Percentiles rank a stretch among this genome's conserved stretches.
Evolutionary conservation across 2,329 filamentous ascomycete genomes (phyloP).

Genomic region (Talaromyces sp.): DNA sequence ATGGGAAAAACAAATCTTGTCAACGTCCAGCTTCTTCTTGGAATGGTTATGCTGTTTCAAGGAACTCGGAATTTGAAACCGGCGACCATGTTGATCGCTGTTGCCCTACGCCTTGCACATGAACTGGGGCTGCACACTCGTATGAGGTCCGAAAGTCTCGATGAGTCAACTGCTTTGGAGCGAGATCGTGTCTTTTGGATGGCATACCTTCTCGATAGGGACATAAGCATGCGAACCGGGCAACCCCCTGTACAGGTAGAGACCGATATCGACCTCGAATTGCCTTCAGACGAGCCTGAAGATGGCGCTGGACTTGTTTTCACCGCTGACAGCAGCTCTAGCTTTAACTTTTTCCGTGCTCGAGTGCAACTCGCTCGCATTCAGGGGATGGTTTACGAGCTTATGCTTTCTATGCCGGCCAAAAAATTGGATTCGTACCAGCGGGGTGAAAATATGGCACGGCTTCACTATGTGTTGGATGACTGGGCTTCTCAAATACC

Average conservation of each 20-base stretch:
- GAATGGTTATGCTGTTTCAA: background rate
- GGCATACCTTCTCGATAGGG: background rate
- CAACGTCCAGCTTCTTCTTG: background rate
- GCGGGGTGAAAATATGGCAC: too few species aligned
- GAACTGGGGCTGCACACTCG: background rate
- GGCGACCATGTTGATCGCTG: background rate
- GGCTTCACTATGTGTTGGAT: too few species aligned
- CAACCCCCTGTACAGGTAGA: background rate
- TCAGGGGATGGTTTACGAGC: background rate
- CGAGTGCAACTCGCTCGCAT: background rate
- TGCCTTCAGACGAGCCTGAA: background rate
- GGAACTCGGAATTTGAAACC: background rate
- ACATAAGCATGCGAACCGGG: background rate
- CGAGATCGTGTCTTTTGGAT: background rate
- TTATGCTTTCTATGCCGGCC: too few species aligned
- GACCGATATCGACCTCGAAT: background rate
- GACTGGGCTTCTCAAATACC: too few species aligned
- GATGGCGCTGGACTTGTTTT: background rate
- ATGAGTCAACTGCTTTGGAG: background rate
- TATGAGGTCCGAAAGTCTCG: background rate
- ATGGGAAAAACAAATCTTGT: background rate
- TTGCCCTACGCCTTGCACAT: background rate
- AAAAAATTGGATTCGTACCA: too few species aligned
- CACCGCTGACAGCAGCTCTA: background rate
- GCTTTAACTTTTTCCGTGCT: background rate